A percentile compares a stretch with the other conserved stretches of the same genome.
Evolutionary conservation across 805 yeast genomes (phyloP).

Genomic region (Candida ipomoeae): DNA sequence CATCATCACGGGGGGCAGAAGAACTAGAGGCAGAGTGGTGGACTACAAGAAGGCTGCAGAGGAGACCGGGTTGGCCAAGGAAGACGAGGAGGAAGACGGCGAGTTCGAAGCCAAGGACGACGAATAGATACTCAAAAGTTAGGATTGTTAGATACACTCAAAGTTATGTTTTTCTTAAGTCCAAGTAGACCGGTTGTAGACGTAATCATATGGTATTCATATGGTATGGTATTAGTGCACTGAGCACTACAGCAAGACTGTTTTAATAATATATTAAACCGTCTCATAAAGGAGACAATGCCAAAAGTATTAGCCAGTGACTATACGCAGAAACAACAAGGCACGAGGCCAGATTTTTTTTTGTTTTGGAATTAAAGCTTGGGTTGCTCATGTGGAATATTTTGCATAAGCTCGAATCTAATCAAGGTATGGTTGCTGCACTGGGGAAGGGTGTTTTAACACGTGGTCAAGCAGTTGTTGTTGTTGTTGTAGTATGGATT

Average conservation of each 20-base stretch:
- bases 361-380: neutral
- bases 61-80: slow-evolving; percentile 54
- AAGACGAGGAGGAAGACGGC: slow-evolving; percentile 46
- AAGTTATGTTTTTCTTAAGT: neutral
- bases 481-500: slow-evolving; percentile 32
- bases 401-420: neutral
- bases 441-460: neutral
- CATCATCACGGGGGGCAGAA: slow-evolving; percentile 78
- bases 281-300: neutral
- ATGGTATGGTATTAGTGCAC: too few relatives aligned
- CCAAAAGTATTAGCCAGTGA: neutral
- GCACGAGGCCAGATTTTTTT: neutral
- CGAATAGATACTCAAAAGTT: neutral
- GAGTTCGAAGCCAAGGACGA: slow-evolving; percentile 45
- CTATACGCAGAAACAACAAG: neutral
- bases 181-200: too few relatives aligned
- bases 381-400: neutral
- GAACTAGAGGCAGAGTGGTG: slow-evolving; percentile 86
- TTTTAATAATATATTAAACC: neutral
- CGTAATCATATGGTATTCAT: too few relatives aligned
- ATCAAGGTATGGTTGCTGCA: neutral
- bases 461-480: slow-evolving; percentile 24
- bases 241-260: neutral
- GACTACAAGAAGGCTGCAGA: slow-evolving; percentile 81
- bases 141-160: neutral